Conservation (phyloP, 75 land plant genomes). For the Cupressus sempervirens region DNA sequence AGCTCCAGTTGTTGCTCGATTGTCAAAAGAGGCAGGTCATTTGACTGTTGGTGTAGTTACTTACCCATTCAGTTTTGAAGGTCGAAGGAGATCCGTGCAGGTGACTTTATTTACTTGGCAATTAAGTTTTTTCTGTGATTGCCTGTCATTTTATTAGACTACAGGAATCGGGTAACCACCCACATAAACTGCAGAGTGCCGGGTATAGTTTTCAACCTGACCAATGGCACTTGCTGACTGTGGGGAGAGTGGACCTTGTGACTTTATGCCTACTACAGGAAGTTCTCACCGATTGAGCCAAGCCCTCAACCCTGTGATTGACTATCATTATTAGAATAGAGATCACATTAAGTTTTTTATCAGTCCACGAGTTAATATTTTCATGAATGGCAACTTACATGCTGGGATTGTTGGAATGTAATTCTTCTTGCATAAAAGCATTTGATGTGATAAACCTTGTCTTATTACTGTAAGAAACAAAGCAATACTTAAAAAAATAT, state of each 20-base stretch:
- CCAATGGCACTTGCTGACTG: too few species aligned
- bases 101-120: conserved; percentile 20
- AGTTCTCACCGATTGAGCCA: too few species aligned
- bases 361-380: conserved; percentile 24
- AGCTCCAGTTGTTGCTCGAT: conserved; percentile 93
- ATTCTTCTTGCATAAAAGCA: not conserved
- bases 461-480: not conserved
- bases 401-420: not conserved
- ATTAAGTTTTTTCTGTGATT: not conserved
- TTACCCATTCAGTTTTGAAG: conserved; percentile 97
- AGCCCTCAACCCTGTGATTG: too few species aligned
- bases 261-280: too few species aligned
- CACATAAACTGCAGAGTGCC: too few species aligned
- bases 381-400: not conserved
- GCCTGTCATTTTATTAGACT: not conserved
- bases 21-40: conserved; percentile 84
- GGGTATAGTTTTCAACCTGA: too few species aligned
- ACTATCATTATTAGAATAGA: not conserved
- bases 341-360: conserved; percentile 11
- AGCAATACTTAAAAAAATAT: not conserved
- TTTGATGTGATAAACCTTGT: not conserved
- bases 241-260: too few species aligned
- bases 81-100: conserved; percentile 91
- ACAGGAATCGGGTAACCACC: too few species aligned
- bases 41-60: conserved; percentile 96